A percentile compares a stretch with the other conserved stretches of the same genome.
Conservation (phyloP, 345 rosid species). For the Ailanthus altissimus region DNA sequence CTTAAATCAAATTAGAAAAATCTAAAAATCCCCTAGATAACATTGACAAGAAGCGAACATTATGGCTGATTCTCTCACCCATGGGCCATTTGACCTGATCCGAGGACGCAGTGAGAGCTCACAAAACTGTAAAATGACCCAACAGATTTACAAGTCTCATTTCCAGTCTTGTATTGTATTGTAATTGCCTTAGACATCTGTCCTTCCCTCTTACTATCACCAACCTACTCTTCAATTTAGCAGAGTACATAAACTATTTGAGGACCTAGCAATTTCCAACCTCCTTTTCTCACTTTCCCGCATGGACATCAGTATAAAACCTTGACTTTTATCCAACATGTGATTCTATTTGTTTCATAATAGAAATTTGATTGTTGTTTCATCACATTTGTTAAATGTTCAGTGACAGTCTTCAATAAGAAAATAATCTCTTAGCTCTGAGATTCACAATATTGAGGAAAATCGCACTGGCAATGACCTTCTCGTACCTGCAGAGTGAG, state of each 20-base stretch:
- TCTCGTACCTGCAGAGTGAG: slow-evolving; percentile 57
- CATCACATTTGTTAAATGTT: not conserved
- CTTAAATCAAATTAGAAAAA: too few relatives aligned
- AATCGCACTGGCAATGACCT: slow-evolving; percentile 72
- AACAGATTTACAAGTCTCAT: not conserved
- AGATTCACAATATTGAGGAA: slow-evolving; percentile 78
- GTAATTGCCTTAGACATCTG: not conserved
- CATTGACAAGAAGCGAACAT: too few relatives aligned
- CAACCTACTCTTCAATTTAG: not conserved
- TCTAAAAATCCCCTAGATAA: too few relatives aligned
- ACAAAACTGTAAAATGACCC: too few relatives aligned
- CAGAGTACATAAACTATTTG: not conserved
- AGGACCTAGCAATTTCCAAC: not conserved
- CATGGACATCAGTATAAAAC: not conserved
- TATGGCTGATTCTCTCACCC: too few relatives aligned
- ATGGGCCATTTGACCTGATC: too few relatives aligned
- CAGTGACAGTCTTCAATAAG: not conserved
- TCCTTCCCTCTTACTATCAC: not conserved
- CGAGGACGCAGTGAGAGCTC: not conserved
- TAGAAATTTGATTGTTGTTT: not conserved
- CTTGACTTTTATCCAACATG: not conserved
- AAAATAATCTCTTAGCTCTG: slow-evolving; percentile 27
- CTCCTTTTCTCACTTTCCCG: not conserved
- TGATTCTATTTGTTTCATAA: not conserved
- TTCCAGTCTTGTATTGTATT: not conserved